phyloP scores from a whole-genome alignment of 2,329 filamentous ascomycete species.

The Cercospora berteroae region DNA sequence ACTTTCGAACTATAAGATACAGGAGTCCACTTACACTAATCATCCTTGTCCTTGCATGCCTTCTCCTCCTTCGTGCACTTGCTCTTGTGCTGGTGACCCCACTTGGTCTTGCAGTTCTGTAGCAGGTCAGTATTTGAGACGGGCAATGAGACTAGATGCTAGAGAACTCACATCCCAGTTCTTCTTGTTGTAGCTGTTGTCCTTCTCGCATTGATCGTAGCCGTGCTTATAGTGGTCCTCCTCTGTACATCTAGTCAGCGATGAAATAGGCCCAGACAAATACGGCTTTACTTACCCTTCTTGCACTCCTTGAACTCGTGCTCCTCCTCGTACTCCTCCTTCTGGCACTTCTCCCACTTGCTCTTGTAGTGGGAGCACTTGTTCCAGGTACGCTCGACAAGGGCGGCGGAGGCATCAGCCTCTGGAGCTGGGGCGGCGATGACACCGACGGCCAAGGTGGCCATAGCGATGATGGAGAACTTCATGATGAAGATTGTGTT shows the following conservation, averaged over 20 bases:
- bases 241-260: neutral
- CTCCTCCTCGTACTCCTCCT: slow-evolving; percentile 6
- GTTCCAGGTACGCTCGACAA: slow-evolving; percentile 5
- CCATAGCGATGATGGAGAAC: slow-evolving; percentile 8
- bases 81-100: neutral
- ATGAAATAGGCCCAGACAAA: neutral
- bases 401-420: neutral
- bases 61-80: slow-evolving; percentile 8
- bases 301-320: slow-evolving; percentile 9
- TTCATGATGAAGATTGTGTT: slow-evolving; percentile 4
- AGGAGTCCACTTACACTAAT: neutral
- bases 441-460: neutral
- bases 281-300: neutral
- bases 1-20: neutral
- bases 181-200: slow-evolving; percentile 2
- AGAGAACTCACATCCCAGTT: neutral
- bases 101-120: slow-evolving; percentile 1
- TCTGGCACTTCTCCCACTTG: slow-evolving; percentile 9
- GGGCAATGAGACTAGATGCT: neutral
- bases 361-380: neutral
- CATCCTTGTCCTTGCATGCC: slow-evolving; percentile 1
- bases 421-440: slow-evolving; percentile 9
- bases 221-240: slow-evolving; percentile 5
- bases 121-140: neutral
- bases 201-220: slow-evolving; percentile 9